Conservation (phyloP, 768 basidiomycete species). For the Suillus occidentalis region DNA sequence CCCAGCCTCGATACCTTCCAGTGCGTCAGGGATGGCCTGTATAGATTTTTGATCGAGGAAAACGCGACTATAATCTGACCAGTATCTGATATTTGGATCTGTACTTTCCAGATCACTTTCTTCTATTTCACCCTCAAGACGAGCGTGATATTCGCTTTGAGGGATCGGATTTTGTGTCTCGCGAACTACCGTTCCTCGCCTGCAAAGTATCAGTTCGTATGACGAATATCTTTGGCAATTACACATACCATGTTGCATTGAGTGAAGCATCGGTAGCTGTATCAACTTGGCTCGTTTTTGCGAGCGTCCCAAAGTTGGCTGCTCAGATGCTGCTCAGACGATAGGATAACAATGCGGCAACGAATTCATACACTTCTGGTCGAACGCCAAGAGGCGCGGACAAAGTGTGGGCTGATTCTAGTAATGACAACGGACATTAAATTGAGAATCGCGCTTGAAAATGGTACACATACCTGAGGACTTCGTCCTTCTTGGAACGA, state of each 20-base stretch:
- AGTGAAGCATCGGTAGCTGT: constrained; percentile 35
- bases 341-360: constrained; percentile 4
- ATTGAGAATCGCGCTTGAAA: not conserved
- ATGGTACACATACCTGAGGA: constrained; percentile 40
- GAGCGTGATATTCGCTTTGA: constrained; percentile 55
- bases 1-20: constrained; percentile 50
- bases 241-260: constrained; percentile 22
- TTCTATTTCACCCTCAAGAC: constrained; percentile 31
- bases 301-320: constrained; percentile 70
- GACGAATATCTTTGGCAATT: not conserved
- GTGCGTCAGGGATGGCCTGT: constrained; percentile 59
- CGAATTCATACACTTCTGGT: constrained; percentile 53
- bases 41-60: constrained; percentile 64
- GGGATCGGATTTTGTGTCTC: constrained; percentile 54
- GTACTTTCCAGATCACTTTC: constrained; percentile 13
- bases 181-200: constrained; percentile 50
- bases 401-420: constrained; percentile 44
- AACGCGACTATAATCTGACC: constrained; percentile 54
- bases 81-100: constrained; percentile 39
- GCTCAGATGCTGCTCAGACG: constrained; percentile 12
- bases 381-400: constrained; percentile 67
- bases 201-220: constrained; percentile 19
- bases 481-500: constrained; percentile 68
- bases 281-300: constrained; percentile 24
- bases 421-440: not conserved